Percentiles rank a stretch among this genome's conserved stretches.
Conservation (phyloP, 2,329 filamentous ascomycete species). For the Septoria petroselini region DNA sequence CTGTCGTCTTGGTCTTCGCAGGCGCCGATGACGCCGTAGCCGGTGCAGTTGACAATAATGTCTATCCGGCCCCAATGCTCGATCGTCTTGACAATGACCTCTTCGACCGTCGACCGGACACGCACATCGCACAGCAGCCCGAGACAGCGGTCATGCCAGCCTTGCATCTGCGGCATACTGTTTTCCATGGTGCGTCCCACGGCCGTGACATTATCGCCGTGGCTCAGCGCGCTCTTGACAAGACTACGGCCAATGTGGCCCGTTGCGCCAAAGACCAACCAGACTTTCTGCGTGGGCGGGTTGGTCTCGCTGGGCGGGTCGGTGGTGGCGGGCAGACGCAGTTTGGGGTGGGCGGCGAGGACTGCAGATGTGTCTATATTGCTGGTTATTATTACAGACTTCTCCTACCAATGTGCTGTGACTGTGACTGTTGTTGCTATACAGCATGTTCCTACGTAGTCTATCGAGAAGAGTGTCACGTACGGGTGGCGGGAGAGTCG, state of each 20-base stretch:
- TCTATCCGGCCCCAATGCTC: slow-evolving; percentile 72
- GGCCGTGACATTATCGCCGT: slow-evolving; percentile 79
- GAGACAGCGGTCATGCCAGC: slow-evolving; percentile 68
- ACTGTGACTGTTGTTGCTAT: too few species aligned
- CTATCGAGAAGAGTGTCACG: neutral
- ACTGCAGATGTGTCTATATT: too few species aligned
- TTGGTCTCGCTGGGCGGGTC: slow-evolving; percentile 73
- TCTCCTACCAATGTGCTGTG: too few species aligned
- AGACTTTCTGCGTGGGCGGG: slow-evolving; percentile 72
- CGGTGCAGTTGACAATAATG: slow-evolving; percentile 79
- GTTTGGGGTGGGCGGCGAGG: slow-evolving; percentile 26
- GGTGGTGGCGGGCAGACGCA: slow-evolving; percentile 73
- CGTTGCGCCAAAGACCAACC: slow-evolving; percentile 96
- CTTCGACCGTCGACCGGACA: slow-evolving; percentile 70
- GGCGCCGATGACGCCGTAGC: slow-evolving; percentile 90
- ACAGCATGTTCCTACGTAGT: neutral
- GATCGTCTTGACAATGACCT: slow-evolving; percentile 68
- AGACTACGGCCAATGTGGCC: slow-evolving; percentile 93
- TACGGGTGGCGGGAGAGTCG: slow-evolving; percentile 8
- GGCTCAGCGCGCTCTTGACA: slow-evolving; percentile 74
- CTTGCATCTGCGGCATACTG: slow-evolving; percentile 66
- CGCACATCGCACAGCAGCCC: slow-evolving; percentile 88
- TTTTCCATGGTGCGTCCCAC: slow-evolving; percentile 83
- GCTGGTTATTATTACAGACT: too few species aligned
- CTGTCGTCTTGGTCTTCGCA: slow-evolving; percentile 97